A percentile compares a stretch with the other conserved stretches of the same genome.
These are phyloP conservation scores for Serendipita sp. DNA, from an alignment of 768 basidiomycete species.

Conservation along the genomic window DNA sequence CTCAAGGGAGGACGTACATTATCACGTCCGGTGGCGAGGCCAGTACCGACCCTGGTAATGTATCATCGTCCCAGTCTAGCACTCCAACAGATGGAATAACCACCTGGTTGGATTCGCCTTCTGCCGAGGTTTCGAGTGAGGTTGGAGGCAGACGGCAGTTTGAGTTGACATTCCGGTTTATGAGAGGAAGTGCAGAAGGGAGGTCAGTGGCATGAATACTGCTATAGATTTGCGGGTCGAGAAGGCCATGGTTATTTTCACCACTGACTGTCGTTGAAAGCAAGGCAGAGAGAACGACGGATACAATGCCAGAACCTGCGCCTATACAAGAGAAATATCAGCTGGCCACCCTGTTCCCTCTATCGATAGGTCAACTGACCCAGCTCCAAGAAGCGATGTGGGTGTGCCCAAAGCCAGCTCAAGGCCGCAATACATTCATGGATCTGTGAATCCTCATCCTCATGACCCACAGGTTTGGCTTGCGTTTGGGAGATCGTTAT, in stretches of 20 bases:
- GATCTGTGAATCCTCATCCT: too few species aligned
- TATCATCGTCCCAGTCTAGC: constrained; percentile 65
- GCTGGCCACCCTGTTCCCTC: background rate
- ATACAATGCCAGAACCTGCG: constrained; percentile 72
- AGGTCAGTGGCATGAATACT: constrained; percentile 52
- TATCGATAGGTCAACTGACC: constrained; percentile 27
- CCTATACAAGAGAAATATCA: constrained; percentile 28
- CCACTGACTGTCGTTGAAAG: constrained; percentile 22
- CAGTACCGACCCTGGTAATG: constrained; percentile 27
- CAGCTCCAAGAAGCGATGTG: constrained; percentile 41
- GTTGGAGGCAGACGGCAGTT: constrained; percentile 26
- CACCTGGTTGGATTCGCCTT: constrained; percentile 1
- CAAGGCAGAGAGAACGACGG: constrained; percentile 45
- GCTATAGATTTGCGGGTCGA: constrained; percentile 15
- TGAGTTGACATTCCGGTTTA: constrained; percentile 48
- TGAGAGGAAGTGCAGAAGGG: constrained; percentile 60
- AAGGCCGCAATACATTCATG: too few species aligned
- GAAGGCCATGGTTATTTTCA: constrained; percentile 11
- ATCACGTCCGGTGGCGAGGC: constrained; percentile 38
- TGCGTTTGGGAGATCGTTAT: too few species aligned
- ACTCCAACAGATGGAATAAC: constrained; percentile 21
- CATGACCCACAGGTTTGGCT: too few species aligned
- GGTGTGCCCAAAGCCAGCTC: constrained; percentile 9
- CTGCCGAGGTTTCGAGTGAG: background rate
- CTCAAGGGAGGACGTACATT: constrained; percentile 33